phyloP scores from a whole-genome alignment of 495 filamentous ascomycete species.

The Trichoderma parareesei region DNA sequence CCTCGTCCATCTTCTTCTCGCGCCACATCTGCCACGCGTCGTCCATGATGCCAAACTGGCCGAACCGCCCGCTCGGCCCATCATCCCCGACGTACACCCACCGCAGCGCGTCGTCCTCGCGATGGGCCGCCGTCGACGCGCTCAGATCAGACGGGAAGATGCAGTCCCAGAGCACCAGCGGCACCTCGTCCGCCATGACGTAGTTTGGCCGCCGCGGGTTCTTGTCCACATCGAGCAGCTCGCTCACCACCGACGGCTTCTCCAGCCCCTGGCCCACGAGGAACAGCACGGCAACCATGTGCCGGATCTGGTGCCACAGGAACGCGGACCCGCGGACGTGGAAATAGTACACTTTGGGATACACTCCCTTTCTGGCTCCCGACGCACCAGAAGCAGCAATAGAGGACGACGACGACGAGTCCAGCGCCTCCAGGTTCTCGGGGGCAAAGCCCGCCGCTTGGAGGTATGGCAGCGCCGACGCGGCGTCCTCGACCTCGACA shows the following conservation, averaged over 20 bases:
- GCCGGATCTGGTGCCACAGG: conserved; percentile 94
- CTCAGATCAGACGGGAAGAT: conserved; percentile 54
- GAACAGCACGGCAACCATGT: conserved; percentile 83
- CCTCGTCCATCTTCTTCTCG: conserved; percentile 78
- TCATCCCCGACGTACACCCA: conserved; percentile 73
- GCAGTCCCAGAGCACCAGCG: conserved; percentile 92
- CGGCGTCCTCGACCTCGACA: conserved; percentile 49
- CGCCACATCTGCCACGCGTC: conserved; percentile 76
- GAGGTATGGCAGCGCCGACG: conserved; percentile 36
- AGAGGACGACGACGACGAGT: background rate
- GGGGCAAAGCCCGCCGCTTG: conserved; percentile 12
- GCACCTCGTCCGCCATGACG: conserved; percentile 79
- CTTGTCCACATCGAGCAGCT: conserved; percentile 61
- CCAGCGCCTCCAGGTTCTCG: background rate
- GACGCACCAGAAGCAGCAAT: no score
- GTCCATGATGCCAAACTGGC: conserved; percentile 59
- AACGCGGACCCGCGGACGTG: conserved; percentile 86
- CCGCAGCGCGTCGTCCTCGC: conserved; percentile 52
- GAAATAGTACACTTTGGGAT: conserved; percentile 75
- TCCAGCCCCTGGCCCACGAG: conserved; percentile 87
- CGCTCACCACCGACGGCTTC: conserved; percentile 55
- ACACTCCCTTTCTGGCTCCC: background rate
- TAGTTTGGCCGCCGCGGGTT: conserved; percentile 72
- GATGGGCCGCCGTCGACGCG: conserved; percentile 30
- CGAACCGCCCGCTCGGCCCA: conserved; percentile 41